These are phyloP conservation scores for Colletotrichum acutatum DNA, from an alignment of 2,329 filamentous ascomycete genomes.

Conservation along the genomic window DNA sequence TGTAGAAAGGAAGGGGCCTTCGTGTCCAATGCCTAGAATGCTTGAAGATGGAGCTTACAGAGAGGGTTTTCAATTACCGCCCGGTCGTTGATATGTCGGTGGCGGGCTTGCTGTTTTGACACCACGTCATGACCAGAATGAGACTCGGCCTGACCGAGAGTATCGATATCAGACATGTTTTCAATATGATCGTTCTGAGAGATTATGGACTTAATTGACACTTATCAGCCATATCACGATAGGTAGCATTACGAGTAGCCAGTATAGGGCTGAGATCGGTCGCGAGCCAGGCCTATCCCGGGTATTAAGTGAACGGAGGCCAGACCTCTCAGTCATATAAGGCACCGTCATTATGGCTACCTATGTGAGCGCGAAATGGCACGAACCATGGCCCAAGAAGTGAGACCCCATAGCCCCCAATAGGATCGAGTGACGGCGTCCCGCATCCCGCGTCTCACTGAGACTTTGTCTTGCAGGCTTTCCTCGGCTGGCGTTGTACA, in stretches of 20 bases:
- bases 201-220: no score
- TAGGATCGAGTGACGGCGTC: neutral
- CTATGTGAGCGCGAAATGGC: neutral
- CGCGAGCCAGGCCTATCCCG: neutral
- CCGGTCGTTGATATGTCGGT: constrained; percentile 45
- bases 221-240: neutral
- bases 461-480: neutral
- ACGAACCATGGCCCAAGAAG: neutral
- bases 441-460: neutral
- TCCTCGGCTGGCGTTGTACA: neutral
- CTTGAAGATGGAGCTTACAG: constrained; percentile 33
- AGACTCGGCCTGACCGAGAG: constrained; percentile 29
- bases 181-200: neutral
- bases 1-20: neutral
- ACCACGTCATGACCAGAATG: constrained; percentile 35
- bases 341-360: neutral
- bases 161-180: constrained; percentile 10
- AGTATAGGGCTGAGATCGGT: constrained; percentile 8
- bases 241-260: neutral
- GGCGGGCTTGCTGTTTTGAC: constrained; percentile 40
- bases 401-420: neutral
- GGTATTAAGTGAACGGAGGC: neutral
- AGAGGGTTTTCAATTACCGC: constrained; percentile 52
- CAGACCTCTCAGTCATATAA: constrained; percentile 14
- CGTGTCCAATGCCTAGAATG: neutral